phyloP scores from a whole-genome alignment of 78 protist genomes.

The Ministeria vibrans region DNA sequence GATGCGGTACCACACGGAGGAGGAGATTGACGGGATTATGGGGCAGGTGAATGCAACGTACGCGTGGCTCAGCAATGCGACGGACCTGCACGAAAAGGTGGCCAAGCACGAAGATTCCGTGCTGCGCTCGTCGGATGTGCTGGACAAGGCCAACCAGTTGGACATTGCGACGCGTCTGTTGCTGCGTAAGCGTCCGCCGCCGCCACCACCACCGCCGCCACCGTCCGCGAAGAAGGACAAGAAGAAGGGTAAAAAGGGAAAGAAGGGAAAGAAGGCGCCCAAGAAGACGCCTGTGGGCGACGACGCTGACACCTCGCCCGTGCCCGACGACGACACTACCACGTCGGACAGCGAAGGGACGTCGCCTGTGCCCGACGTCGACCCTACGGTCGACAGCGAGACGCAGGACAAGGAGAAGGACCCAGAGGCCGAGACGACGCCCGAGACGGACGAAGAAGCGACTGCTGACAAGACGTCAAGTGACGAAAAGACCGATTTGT shows the following conservation, averaged over 20 bases:
- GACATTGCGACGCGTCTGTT: not conserved
- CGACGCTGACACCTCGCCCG: too few species aligned
- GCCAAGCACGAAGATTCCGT: not conserved
- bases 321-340: too few species aligned
- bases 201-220: not conserved
- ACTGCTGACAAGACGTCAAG: too few species aligned
- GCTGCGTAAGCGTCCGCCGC: not conserved
- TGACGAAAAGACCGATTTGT: too few species aligned
- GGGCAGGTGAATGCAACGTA: not conserved
- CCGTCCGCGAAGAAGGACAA: not conserved
- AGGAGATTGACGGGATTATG: not conserved
- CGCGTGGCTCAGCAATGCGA: not conserved
- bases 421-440: not conserved
- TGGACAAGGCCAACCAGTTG: not conserved
- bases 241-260: not conserved
- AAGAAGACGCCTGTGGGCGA: too few species aligned
- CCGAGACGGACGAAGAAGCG: not conserved
- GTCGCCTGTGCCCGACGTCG: too few species aligned
- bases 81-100: not conserved
- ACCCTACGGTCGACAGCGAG: too few species aligned
- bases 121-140: not conserved
- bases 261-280: not conserved
- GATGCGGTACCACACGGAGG: not conserved
- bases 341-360: too few species aligned
- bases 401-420: too few species aligned